Evolutionary conservation across 2,329 filamentous ascomycete genomes (phyloP).

Genomic region (Sphaerulina populicola): DNA sequence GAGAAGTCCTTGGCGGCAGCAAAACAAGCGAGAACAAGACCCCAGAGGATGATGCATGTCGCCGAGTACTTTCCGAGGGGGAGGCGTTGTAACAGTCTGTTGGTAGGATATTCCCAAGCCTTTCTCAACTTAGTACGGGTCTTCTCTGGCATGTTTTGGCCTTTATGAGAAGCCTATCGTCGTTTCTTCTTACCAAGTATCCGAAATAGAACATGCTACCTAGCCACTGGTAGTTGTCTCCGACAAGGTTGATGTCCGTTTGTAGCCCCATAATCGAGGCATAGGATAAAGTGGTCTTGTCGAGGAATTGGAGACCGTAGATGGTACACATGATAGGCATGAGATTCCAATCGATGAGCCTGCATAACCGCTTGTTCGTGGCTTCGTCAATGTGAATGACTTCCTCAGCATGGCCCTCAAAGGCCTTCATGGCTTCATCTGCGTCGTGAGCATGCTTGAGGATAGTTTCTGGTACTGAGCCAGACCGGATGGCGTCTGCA

Average conservation of each 20-base stretch:
- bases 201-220: conserved; percentile 46
- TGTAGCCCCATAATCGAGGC: conserved; percentile 45
- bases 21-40: conserved; percentile 52
- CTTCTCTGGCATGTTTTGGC: no score
- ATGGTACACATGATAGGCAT: conserved; percentile 52
- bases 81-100: conserved; percentile 54
- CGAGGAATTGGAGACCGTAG: conserved; percentile 54
- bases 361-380: conserved; percentile 52
- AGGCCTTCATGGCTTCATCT: conserved; percentile 53
- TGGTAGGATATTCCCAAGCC: conserved; percentile 58
- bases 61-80: conserved; percentile 60
- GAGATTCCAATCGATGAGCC: conserved; percentile 54
- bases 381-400: conserved; percentile 47
- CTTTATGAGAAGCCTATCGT: neutral
- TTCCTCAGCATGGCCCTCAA: conserved; percentile 44
- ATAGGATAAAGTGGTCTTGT: conserved; percentile 51
- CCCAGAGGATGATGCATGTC: conserved; percentile 58
- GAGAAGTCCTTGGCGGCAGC: conserved; percentile 54
- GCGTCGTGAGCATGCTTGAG: conserved; percentile 50
- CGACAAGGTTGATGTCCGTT: conserved; percentile 40
- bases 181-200: neutral
- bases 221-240: conserved; percentile 47
- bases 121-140: neutral
- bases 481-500: conserved; percentile 25
- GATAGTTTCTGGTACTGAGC: conserved; percentile 32